These are phyloP conservation scores for Aspergillus sp. DNA, from an alignment of 2,329 filamentous ascomycete species.

Conservation along the genomic window DNA sequence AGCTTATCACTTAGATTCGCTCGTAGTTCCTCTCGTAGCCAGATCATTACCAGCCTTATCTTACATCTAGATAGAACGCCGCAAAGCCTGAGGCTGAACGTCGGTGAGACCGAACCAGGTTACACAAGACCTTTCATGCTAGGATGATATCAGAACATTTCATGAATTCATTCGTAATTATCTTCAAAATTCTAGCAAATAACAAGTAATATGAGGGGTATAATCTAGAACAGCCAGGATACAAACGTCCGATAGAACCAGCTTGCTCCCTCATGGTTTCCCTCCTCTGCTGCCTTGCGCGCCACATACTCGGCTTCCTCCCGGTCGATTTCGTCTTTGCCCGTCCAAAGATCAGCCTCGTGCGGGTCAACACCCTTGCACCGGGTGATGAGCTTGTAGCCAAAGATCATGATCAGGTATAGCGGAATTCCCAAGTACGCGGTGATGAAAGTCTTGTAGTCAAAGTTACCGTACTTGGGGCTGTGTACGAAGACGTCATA, in stretches of 20 bases:
- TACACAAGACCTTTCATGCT: too few species aligned
- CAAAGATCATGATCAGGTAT: constrained; percentile 65
- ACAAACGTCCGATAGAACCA: constrained; percentile 58
- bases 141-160: too few species aligned
- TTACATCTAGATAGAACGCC: not conserved
- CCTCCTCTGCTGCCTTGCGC: constrained; percentile 40
- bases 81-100: too few species aligned
- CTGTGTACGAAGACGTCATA: constrained; percentile 63
- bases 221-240: constrained; percentile 54
- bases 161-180: too few species aligned
- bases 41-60: not conserved
- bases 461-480: constrained; percentile 51
- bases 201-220: too few species aligned
- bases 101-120: too few species aligned
- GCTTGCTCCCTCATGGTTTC: constrained; percentile 30
- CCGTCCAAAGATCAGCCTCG: constrained; percentile 65
- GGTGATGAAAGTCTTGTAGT: constrained; percentile 73
- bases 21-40: not conserved
- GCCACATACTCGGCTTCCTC: constrained; percentile 68
- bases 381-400: constrained; percentile 58
- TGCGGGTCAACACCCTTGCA: constrained; percentile 52
- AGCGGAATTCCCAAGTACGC: constrained; percentile 73
- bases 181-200: too few species aligned
- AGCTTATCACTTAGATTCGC: not conserved
- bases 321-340: constrained; percentile 68